These are phyloP conservation scores for Phytopythium sindhum DNA, from an alignment of 352 stramenopile genomes.

Conservation along the genomic window DNA sequence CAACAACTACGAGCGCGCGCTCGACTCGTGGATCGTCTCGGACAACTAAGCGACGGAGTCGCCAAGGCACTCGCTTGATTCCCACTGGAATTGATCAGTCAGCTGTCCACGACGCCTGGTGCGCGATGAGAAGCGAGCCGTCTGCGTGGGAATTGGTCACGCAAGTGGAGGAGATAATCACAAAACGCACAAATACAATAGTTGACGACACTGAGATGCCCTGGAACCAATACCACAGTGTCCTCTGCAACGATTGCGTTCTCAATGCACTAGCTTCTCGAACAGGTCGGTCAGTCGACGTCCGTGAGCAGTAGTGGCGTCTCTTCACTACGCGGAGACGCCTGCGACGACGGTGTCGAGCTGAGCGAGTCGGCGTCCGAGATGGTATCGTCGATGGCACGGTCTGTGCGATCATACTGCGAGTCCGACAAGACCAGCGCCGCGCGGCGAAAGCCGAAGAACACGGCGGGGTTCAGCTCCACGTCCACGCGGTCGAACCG, in stretches of 20 bases:
- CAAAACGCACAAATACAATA: conserved; percentile 1
- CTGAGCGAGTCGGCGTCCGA: conserved; percentile 19
- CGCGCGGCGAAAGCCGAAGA: conserved; percentile 69
- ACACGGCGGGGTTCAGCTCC: conserved; percentile 26
- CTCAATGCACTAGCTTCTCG: too few species aligned
- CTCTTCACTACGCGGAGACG: conserved; percentile 18
- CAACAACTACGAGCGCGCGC: conserved; percentile 86
- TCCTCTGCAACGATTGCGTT: too few species aligned
- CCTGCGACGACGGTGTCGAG: conserved; percentile 16
- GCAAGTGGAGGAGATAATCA: neutral
- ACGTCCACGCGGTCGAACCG: conserved; percentile 53
- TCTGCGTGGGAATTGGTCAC: neutral
- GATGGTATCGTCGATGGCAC: conserved; percentile 2
- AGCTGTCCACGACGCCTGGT: neutral
- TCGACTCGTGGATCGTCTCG: conserved; percentile 87
- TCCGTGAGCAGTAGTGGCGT: conserved; percentile 15
- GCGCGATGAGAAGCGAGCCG: neutral
- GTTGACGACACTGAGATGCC: neutral
- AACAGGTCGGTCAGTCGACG: neutral
- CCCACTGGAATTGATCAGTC: neutral
- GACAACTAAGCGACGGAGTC: conserved; percentile 66
- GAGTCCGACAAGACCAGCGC: conserved; percentile 38
- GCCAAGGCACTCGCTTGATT: neutral
- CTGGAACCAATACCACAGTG: neutral
- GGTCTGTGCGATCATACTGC: neutral